These are phyloP conservation scores for Teratosphaeria pseudoeucalypti DNA, from an alignment of 2,329 filamentous ascomycete species.

Conservation along the genomic window DNA sequence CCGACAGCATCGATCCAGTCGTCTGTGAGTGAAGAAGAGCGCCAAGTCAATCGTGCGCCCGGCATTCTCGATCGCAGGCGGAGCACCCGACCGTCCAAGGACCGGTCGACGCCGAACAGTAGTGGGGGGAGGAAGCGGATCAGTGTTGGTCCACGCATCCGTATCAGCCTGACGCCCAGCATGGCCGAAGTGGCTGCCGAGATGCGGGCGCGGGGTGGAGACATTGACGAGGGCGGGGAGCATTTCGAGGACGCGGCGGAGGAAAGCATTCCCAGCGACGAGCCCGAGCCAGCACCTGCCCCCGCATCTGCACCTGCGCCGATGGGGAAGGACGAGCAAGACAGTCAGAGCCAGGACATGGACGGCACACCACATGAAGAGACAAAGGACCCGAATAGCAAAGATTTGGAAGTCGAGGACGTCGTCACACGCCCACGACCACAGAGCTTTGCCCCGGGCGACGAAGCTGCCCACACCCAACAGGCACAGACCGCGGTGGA, in stretches of 20 bases:
- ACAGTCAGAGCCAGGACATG: slow-evolving; percentile 4
- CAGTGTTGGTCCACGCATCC: slow-evolving; percentile 9
- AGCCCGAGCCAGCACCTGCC: background rate
- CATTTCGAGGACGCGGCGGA: slow-evolving; percentile 73
- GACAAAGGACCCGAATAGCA: background rate
- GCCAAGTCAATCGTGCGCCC: slow-evolving; percentile 16
- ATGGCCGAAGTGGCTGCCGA: slow-evolving; percentile 18
- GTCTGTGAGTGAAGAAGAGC: background rate
- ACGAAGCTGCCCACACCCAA: background rate
- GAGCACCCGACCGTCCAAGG: slow-evolving; percentile 10
- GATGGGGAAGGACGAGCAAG: slow-evolving; percentile 10
- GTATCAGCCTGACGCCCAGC: slow-evolving; percentile 4
- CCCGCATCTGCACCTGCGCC: too few species aligned
- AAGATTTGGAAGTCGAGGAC: background rate
- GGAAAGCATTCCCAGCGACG: slow-evolving; percentile 7
- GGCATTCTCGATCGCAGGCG: slow-evolving; percentile 20
- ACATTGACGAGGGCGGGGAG: slow-evolving; percentile 9
- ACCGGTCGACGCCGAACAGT: slow-evolving; percentile 1
- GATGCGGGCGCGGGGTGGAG: slow-evolving; percentile 16
- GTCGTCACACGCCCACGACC: background rate
- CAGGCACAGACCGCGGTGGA: background rate
- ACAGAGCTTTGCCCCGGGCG: background rate
- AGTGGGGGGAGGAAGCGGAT: slow-evolving; percentile 7
- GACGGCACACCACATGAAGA: slow-evolving; percentile 6
- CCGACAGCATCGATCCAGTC: background rate